Base-by-base conservation (phyloP, 1,284 basidiomycete species). In the Marasmius tenuissimus region DNA sequence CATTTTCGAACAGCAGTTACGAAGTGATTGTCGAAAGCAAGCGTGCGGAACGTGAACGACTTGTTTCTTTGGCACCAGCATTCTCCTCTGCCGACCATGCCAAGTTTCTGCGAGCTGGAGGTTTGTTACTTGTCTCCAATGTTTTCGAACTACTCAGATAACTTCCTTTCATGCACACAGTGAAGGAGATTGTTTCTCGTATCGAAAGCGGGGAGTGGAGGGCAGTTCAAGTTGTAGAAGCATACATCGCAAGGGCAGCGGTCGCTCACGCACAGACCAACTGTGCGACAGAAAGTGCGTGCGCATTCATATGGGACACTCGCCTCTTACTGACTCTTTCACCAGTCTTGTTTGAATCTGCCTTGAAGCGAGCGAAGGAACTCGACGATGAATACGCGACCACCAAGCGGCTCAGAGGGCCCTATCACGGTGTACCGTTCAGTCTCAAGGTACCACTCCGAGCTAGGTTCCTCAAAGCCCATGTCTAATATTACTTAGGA, bases 361-460 rank as follows among this genome's bases (percentile, higher is more conserved):
- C 91, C 3, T 78, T 85, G n/a, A 71, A 80, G 61, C 80, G 82
- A 62, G 92, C 91, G 0, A 75, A 76, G 50, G 79, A 80, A 42
- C 80, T 94, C 2, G 92, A 94, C 69, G 75, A 76, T 4, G 85
- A 91, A 65, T 92, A 90, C 68, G 78, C 80, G 1, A 65, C 70
- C 14, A 91, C 88, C 0, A 84, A 84, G 51, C 76, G 76, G 63
- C 68, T 92, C 33, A 81, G 81, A 18, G 94, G 94, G 0, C 86
- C 86, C 10, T 79, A 95, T 40, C 92, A 93, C 71, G 94, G 94
- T 34, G 85, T 97, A 16, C 95, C 94, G 4, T 83, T 93, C 59
- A 85, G 86, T 72, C 75, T 90, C 70, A 91, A 65, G 47, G 65
- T 65, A 52, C 16, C 61, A 47, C n/a, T 20, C 55, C 1, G 34